These are phyloP conservation scores for Neurospora sp. DNA, from an alignment of 2,329 filamentous ascomycete species.

Conservation along the genomic window DNA sequence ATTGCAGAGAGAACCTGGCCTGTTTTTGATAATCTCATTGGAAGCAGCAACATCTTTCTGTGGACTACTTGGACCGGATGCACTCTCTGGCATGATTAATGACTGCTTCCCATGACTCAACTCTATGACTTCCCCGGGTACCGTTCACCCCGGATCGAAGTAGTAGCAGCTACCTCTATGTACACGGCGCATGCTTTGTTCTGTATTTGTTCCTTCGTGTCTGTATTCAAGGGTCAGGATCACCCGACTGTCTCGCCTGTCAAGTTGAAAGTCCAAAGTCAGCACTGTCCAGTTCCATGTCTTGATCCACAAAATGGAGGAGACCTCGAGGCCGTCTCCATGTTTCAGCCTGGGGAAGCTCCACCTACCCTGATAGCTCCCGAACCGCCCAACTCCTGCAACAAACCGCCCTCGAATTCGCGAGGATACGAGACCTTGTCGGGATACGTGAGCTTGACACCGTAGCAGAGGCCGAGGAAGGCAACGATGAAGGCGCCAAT, in stretches of 20 bases:
- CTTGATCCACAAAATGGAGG: background rate
- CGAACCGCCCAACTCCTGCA: constrained; percentile 64
- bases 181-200: background rate
- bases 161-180: background rate
- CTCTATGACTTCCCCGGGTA: background rate
- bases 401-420: constrained; percentile 63
- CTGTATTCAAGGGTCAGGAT: constrained; percentile 37
- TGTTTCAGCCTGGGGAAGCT: background rate
- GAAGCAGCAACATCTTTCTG: background rate
- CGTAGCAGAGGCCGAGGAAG: constrained; percentile 55
- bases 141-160: background rate
- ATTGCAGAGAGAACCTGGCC: background rate
- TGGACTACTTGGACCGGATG: background rate
- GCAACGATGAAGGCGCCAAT: constrained; percentile 56
- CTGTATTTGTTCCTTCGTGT: background rate
- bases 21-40: background rate
- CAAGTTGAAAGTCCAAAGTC: constrained; percentile 9
- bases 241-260: constrained; percentile 46
- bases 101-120: background rate
- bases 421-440: constrained; percentile 61
- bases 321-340: background rate
- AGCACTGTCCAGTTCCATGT: background rate
- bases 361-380: constrained; percentile 55
- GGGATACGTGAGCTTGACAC: constrained; percentile 61
- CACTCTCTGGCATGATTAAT: background rate